phyloP scores from a whole-genome alignment of 257 asterid genomes.

The Euphrasia confusa region DNA sequence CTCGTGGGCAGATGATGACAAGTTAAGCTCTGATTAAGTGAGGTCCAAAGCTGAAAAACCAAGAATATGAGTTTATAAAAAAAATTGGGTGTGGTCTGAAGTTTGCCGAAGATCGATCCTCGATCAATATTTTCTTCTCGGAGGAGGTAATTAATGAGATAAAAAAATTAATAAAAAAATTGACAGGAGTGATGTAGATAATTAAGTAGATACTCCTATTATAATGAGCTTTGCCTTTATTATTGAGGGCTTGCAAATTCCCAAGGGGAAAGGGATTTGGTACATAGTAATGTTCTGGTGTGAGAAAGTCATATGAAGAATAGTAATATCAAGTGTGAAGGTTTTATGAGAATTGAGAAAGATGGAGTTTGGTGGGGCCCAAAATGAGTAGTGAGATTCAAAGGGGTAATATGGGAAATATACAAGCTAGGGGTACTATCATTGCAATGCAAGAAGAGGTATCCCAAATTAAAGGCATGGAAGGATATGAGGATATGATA shows the following conservation, averaged over 20 bases:
- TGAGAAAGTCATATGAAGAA: constrained; percentile 20
- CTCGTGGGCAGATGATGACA: constrained; percentile 55
- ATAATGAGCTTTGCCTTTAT: constrained; percentile 27
- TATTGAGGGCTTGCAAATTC: constrained; percentile 64
- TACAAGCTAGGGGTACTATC: background rate
- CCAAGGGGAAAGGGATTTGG: constrained; percentile 69
- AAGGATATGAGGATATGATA: constrained; percentile 2
- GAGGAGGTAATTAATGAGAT: constrained; percentile 38
- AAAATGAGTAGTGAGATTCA: constrained; percentile 26
- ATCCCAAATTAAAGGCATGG: background rate
- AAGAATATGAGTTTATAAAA: background rate
- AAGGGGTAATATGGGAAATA: constrained; percentile 20
- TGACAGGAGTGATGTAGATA: constrained; percentile 65
- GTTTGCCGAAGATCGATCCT: constrained; percentile 39
- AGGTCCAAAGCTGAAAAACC: constrained; percentile 6
- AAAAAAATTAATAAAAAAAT: constrained; percentile 6
- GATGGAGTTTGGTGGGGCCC: constrained; percentile 42
- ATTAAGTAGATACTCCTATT: constrained; percentile 24
- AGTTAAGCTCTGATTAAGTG: constrained; percentile 36
- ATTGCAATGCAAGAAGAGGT: background rate
- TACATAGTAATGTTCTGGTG: constrained; percentile 47
- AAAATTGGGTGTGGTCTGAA: constrained; percentile 41
- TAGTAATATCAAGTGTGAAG: background rate
- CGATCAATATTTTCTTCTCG: constrained; percentile 42
- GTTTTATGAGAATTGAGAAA: background rate